Percentiles rank a stretch among this genome's conserved stretches.
Conservation (phyloP, 495 filamentous ascomycete genomes). For the Amorphotheca resinae region DNA sequence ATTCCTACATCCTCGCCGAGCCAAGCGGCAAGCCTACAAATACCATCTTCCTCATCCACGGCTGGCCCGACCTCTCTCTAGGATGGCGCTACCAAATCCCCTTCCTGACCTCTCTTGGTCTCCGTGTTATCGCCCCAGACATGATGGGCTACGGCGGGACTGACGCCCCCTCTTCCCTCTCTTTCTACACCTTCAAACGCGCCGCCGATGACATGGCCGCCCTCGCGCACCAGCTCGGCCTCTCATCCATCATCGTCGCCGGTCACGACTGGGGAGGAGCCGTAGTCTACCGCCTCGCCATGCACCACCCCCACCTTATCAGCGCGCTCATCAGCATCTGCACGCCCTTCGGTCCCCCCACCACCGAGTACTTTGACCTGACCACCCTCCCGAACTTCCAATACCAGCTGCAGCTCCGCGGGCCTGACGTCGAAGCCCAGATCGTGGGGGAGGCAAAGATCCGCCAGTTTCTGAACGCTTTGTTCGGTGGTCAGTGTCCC, state of each 20-base stretch:
- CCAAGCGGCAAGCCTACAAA: slow-evolving; percentile 34
- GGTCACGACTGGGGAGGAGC: slow-evolving; percentile 77
- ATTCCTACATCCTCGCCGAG: slow-evolving; percentile 57
- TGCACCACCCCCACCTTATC: slow-evolving; percentile 61
- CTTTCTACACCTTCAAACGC: slow-evolving; percentile 55
- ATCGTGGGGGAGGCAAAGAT: slow-evolving; percentile 46
- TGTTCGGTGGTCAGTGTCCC: slow-evolving; percentile 52
- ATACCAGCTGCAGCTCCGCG: slow-evolving; percentile 72
- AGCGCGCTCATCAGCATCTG: slow-evolving; percentile 65
- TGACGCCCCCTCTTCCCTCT: slow-evolving; percentile 39
- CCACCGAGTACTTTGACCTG: slow-evolving; percentile 15
- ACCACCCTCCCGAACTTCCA: slow-evolving; percentile 56
- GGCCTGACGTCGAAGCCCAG: slow-evolving; percentile 48
- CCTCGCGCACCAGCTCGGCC: slow-evolving; percentile 45
- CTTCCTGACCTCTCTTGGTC: slow-evolving; percentile 47
- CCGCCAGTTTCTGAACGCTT: slow-evolving; percentile 49
- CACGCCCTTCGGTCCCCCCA: slow-evolving; percentile 53
- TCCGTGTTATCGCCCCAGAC: slow-evolving; percentile 66
- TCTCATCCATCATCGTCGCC: slow-evolving; percentile 52
- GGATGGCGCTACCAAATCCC: slow-evolving; percentile 82
- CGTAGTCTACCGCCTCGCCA: slow-evolving; percentile 44
- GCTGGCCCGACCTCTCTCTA: slow-evolving; percentile 55
- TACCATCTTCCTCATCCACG: slow-evolving; percentile 52
- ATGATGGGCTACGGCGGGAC: slow-evolving; percentile 73
- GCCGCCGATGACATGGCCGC: slow-evolving; percentile 58